Percentiles rank a stretch among this genome's conserved stretches.
These are phyloP conservation scores for Ceratocystis destructans DNA, from an alignment of 2,329 filamentous ascomycete genomes.

Conservation along the genomic window DNA sequence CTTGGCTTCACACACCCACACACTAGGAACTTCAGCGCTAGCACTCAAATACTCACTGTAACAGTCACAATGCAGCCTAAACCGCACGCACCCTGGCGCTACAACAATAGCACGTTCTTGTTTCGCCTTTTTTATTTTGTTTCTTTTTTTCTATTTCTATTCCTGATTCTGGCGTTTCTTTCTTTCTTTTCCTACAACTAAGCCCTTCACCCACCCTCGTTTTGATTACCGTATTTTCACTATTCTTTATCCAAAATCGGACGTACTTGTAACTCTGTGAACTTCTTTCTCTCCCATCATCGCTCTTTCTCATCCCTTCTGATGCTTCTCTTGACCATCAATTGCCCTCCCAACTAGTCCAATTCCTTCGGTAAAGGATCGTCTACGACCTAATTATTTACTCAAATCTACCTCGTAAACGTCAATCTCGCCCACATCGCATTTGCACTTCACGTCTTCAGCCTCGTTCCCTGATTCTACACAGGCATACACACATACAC, in stretches of 20 bases:
- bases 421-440: not conserved
- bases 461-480: not conserved
- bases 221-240: not conserved
- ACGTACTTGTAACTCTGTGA: not conserved
- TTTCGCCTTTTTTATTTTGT: not conserved
- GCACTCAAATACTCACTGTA: not conserved
- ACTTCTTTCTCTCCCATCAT: not conserved
- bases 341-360: constrained; percentile 2
- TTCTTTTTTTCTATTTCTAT: constrained; percentile 1
- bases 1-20: too few species aligned
- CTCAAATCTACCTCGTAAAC: not conserved
- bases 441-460: not conserved
- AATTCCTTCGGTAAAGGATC: constrained; percentile 7
- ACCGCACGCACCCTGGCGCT: not conserved
- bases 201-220: not conserved
- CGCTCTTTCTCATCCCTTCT: not conserved
- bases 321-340: not conserved
- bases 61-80: not conserved
- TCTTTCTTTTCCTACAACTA: not conserved
- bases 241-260: not conserved
- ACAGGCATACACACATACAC: not conserved
- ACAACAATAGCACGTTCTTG: not conserved
- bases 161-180: not conserved
- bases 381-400: not conserved
- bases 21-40: not conserved